A percentile compares a stretch with the other conserved stretches of the same genome.
phyloP scores from a whole-genome alignment of 768 basidiomycete genomes.

The Rhodotorula sphaerocarpa region DNA sequence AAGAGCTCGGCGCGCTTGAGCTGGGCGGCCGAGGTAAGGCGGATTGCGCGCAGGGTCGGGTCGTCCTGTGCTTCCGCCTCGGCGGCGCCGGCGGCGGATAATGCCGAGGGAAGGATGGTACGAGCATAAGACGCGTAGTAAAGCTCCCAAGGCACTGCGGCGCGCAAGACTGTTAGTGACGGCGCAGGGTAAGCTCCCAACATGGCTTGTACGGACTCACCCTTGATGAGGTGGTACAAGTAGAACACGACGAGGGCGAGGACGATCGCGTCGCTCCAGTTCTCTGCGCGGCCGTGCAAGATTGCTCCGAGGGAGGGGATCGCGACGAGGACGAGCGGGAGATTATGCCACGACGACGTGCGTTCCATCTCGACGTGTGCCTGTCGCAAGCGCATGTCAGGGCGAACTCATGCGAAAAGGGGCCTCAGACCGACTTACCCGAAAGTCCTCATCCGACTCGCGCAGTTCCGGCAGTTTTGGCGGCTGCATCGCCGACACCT shows the following conservation, averaged over 20 bases:
- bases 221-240: conserved; percentile 41
- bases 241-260: conserved; percentile 40
- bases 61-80: conserved; percentile 7
- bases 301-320: conserved; percentile 38
- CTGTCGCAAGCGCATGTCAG: not conserved
- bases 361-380: not conserved
- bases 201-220: conserved; percentile 1
- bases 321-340: conserved; percentile 40
- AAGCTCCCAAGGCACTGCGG: conserved; percentile 41
- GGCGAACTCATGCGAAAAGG: no score
- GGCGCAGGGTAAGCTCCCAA: not conserved
- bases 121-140: conserved; percentile 39
- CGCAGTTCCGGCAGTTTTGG: conserved; percentile 10
- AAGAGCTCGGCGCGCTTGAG: conserved; percentile 35
- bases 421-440: not conserved
- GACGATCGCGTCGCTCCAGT: conserved; percentile 39
- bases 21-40: conserved; percentile 11
- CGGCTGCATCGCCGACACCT: conserved; percentile 6
- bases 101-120: conserved; percentile 21
- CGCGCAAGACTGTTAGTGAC: not conserved
- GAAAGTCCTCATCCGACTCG: conserved; percentile 20
- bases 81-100: not conserved
- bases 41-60: not conserved
- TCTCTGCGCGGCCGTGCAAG: conserved; percentile 38
- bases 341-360: conserved; percentile 32